Base-by-base conservation (phyloP, 768 basidiomycete species). In the Leccinum truebloodii region DNA sequence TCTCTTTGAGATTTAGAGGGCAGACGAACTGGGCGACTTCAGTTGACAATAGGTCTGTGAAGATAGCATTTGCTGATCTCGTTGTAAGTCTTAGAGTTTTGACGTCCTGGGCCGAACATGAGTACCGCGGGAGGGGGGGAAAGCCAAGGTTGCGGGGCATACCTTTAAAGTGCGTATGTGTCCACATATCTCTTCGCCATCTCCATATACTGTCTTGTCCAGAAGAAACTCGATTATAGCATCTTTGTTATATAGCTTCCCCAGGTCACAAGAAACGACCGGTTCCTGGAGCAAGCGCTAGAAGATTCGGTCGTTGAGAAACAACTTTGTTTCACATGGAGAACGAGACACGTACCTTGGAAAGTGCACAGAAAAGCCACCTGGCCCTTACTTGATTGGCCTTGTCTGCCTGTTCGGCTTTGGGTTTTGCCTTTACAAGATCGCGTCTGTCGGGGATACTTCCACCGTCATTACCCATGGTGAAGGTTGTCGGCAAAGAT, bases 161-260 rank as follows among this genome's bases (percentile, higher is more conserved):
- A 95, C 95, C 85, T 96, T 98, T 48, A 97, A 72, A 18, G 89
- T 89, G 60, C 90, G 82, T 46, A 98, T 87, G 75, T 98, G 93
- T 3, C 95, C 91, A 70, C 95, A 98, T 68, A 97, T 95, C 62
- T 85, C 83, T 65, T 90, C 89, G 0, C 94, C 95, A 64, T 98
- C 97, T 6, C 95, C 94, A 72, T 94, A 95, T 3, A 87, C 81
- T 4, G 84, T 77, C 66, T 85, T 87, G 73, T 96, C 91, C 16
- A 98, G 77, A 34, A 98, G 80, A 75, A 88, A 96, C 73, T 97
- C 93, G 44, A 99, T 83, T 28, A 99, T 79, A 1, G 95, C 86
- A 67, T 96, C 96, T 71, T 96, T 97, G 76, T 98, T 99, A 73
- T 98, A 98, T 1, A 99, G 79, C 73, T 95, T 96, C 12, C 97